Conservation (phyloP, 78 protist genomes). For the Emiliania huxleyi region DNA sequence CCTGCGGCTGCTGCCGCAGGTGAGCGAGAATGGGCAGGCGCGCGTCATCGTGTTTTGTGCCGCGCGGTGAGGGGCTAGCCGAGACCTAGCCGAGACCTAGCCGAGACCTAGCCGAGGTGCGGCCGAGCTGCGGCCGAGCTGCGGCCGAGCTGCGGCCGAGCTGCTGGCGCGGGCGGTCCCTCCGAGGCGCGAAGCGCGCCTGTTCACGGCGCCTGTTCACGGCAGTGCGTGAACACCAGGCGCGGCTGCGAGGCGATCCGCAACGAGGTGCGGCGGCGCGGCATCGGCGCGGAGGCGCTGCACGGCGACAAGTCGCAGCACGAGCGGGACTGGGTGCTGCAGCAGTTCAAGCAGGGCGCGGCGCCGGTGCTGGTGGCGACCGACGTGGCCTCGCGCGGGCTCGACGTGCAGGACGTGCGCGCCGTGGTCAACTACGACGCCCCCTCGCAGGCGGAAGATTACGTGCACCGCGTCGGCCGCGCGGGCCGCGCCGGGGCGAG, state of each 20-base stretch:
- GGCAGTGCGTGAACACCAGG: background rate
- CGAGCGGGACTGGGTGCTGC: conserved; percentile 51
- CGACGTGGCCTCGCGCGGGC: conserved; percentile 86
- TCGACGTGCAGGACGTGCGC: conserved; percentile 72
- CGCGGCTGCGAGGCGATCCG: conserved; percentile 31
- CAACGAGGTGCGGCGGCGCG: background rate
- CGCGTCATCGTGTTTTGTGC: no score
- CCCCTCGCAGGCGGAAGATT: conserved; percentile 65
- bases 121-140: no score
- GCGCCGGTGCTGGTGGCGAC: conserved; percentile 77
- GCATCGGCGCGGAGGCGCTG: conserved; percentile 13
- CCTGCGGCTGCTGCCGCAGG: no score
- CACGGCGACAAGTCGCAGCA: conserved; percentile 74
- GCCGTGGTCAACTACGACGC: conserved; percentile 71
- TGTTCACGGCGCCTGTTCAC: no score
- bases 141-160: no score
- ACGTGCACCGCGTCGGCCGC: conserved; percentile 75
- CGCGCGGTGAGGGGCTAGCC: no score
- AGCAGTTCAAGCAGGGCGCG: conserved; percentile 47
- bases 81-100: no score
- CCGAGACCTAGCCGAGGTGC: no score
- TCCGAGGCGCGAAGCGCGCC: no score
- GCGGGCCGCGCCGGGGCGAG: conserved; percentile 84
- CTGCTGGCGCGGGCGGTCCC: no score
- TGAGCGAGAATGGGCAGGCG: no score